phyloP scores from a whole-genome alignment of 225 moss, liverwort and hornwort species.

The Sphagnum contortum region DNA sequence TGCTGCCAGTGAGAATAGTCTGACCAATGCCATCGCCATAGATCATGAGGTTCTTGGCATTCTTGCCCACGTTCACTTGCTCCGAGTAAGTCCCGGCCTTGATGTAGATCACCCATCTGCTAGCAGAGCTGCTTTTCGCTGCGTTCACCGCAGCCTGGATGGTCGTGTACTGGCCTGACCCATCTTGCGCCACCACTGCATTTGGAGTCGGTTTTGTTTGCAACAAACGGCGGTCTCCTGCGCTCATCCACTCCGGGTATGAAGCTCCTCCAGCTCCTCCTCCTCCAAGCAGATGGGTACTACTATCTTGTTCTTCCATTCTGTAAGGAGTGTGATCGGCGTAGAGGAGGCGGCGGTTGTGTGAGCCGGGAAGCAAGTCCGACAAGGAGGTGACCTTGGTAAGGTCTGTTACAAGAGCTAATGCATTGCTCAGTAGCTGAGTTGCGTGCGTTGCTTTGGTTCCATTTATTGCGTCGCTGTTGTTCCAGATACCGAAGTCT shows the following conservation, averaged over 20 bases:
- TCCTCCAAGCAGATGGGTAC: no score
- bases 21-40: constrained; percentile 34
- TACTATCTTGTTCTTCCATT: constrained; percentile 11
- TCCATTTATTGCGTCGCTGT: constrained; percentile 25
- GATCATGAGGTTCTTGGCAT: constrained; percentile 24
- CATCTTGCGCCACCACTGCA: constrained; percentile 56
- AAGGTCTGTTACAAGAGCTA: constrained; percentile 53
- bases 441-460: constrained; percentile 10
- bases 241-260: constrained; percentile 30
- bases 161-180: constrained; percentile 32
- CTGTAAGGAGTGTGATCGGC: constrained; percentile 8
- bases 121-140: constrained; percentile 18
- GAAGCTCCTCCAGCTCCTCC: background rate
- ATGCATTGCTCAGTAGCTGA: constrained; percentile 58
- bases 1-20: constrained; percentile 47
- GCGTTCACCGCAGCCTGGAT: constrained; percentile 54
- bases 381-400: constrained; percentile 17
- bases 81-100: constrained; percentile 64
- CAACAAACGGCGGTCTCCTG: constrained; percentile 41
- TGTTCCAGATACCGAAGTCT: constrained; percentile 31
- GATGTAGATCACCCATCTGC: constrained; percentile 57
- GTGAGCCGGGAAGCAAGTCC: constrained; percentile 13
- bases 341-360: constrained; percentile 25
- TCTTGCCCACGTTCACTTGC: constrained; percentile 42
- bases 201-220: constrained; percentile 29